Evolutionary conservation across 2,329 filamentous ascomycete genomes (phyloP), one percentile per base, ranked within the genome.

Genomic region (Botrytis squamosa): DNA sequence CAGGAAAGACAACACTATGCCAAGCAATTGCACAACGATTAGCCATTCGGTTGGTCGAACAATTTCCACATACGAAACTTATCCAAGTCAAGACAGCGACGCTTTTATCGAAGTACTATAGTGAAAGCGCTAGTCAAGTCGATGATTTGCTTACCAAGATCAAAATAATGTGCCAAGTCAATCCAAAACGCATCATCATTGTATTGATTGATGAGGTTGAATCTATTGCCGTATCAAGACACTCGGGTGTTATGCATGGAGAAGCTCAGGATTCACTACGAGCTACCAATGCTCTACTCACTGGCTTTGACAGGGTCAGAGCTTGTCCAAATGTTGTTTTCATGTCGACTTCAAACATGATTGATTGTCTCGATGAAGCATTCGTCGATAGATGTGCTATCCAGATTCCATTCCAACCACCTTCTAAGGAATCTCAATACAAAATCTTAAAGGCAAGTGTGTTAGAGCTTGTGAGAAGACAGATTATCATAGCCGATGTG

Each of bases 1-100:
- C 94, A 1, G 94, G 94, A 78, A 97, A 97, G 84, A 97, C 94
- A 18, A 95, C 97, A 91, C 85, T 97, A 80, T 95, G 98, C 83
- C 98, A 98, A 87, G 95, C 95, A 22, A 95, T 99, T 40, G 96
- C 96, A 20, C 85, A 87, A 73, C 86, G 85, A 76, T 80, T 86
- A 3, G 82, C 83, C 29, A 86, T 87, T 52, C 81, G 85, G 0
- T 80, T 86, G 1, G 80, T 81, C 1, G 75, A 79, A 4, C 72
- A 72, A 3, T 86, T 83, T 74, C 79, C 80, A 2, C 69, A 78
- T 0, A 81, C 82, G 0, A 81, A 79, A 36, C 79, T 87, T 6
- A 77, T 87, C 64, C 82, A 86, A 71, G 79, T 87, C 74, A 84
- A 86, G 62, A 83, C 84, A 2, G 82, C 84, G 36, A 80, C 81